phyloP scores from a whole-genome alignment of 1,284 basidiomycete genomes.

The Sphagnurus paluster region DNA sequence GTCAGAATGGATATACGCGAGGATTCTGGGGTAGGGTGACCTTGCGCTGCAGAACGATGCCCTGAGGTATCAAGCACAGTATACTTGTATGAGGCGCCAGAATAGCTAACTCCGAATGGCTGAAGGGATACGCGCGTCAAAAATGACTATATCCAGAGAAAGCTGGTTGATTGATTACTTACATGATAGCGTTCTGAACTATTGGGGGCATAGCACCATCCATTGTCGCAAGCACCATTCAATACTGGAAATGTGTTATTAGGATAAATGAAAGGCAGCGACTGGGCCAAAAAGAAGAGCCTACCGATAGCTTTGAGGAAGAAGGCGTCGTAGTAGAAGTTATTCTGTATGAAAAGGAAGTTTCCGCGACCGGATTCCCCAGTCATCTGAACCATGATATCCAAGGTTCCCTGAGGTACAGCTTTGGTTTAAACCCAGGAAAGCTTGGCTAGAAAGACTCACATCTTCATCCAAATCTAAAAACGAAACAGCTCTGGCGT shows the following conservation, averaged over 20 bases:
- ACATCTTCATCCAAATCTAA: conserved; percentile 97
- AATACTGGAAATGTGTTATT: conserved; percentile 55
- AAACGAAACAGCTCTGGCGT: conserved; percentile 82
- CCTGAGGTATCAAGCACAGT: conserved; percentile 96
- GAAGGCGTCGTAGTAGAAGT: conserved; percentile 98
- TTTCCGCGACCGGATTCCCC: conserved; percentile 65
- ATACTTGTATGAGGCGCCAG: conserved; percentile 96
- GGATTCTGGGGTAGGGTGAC: conserved; percentile 37
- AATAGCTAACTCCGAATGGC: conserved; percentile 93
- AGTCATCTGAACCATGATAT: conserved; percentile 87
- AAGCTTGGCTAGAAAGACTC: conserved; percentile 29
- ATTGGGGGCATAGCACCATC: conserved; percentile 67
- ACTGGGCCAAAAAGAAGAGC: conserved; percentile 21
- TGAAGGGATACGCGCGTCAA: conserved; percentile 31
- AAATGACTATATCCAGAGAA: conserved; percentile 1
- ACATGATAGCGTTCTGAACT: conserved; percentile 73
- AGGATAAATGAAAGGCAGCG: background rate
- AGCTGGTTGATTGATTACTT: conserved; percentile 29
- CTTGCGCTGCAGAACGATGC: conserved; percentile 85
- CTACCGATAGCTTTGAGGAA: conserved; percentile 94
- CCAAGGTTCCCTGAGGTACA: conserved; percentile 77
- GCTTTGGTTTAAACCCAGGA: conserved; percentile 5
- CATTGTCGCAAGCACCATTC: conserved; percentile 89
- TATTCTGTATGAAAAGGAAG: conserved; percentile 91
- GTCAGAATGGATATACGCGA: background rate